Percentiles rank a stretch among this genome's conserved stretches.
These are phyloP conservation scores for Aaosphaeria pasadenensis DNA, from an alignment of 2,329 filamentous ascomycete species.

Conservation along the genomic window DNA sequence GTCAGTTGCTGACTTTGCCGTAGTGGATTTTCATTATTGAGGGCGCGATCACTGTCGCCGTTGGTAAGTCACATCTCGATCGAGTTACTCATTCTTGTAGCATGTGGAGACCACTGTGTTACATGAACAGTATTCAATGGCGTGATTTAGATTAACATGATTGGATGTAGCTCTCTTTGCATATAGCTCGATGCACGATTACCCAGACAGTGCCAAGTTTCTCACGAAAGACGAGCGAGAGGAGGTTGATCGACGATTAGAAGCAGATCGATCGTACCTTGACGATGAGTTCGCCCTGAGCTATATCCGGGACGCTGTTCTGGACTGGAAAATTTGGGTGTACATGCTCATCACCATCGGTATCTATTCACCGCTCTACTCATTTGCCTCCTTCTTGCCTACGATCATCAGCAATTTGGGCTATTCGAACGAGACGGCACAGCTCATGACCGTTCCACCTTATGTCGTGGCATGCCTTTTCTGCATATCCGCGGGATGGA, in stretches of 20 bases:
- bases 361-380: constrained; percentile 37
- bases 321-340: constrained; percentile 37
- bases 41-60: constrained; percentile 15
- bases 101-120: background rate
- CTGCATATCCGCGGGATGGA: constrained; percentile 14
- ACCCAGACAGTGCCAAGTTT: constrained; percentile 55
- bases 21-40: constrained; percentile 31
- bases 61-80: constrained; percentile 17
- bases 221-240: constrained; percentile 51
- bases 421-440: constrained; percentile 57
- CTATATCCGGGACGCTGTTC: constrained; percentile 22
- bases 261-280: constrained; percentile 17
- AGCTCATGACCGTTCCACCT: constrained; percentile 63
- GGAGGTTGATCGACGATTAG: constrained; percentile 21
- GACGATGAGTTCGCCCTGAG: constrained; percentile 21
- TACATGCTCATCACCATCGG: constrained; percentile 32
- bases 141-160: constrained; percentile 7
- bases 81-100: constrained; percentile 1
- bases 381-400: constrained; percentile 40
- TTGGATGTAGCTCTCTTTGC: constrained; percentile 36
- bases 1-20: no score
- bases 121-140: background rate
- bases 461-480: constrained; percentile 46
- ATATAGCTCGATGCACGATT: constrained; percentile 56
- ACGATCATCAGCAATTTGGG: constrained; percentile 64